Conservation (phyloP, 257 asterid species). For the Petunia axillaris region DNA sequence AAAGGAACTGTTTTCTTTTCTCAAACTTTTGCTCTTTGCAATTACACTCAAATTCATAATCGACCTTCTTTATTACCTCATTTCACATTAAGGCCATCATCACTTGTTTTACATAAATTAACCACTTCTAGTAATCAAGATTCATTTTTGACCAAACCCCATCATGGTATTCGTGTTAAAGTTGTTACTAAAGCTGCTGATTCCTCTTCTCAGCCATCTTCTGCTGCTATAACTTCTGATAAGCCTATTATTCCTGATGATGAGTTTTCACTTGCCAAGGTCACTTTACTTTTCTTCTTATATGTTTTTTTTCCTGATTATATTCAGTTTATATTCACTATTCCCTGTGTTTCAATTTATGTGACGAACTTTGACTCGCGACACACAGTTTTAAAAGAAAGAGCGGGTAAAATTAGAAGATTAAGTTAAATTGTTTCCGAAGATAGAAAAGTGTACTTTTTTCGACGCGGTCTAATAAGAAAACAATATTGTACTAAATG, state of each 20-base stretch:
- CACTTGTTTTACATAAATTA: slow-evolving; percentile 1
- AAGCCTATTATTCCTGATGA: slow-evolving; percentile 61
- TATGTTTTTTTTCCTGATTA: neutral
- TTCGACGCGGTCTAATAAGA: neutral
- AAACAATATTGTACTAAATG: too few species aligned
- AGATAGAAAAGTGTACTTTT: neutral
- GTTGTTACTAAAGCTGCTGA: slow-evolving; percentile 67
- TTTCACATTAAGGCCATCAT: slow-evolving; percentile 23
- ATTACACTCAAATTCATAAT: slow-evolving; percentile 32
- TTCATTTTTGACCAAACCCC: slow-evolving; percentile 33
- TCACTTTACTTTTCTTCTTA: slow-evolving; percentile 25
- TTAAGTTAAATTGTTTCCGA: neutral
- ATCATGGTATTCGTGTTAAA: slow-evolving; percentile 34
- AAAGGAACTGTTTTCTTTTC: slow-evolving; percentile 51
- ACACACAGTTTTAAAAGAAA: too few species aligned
- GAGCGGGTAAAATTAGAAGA: neutral
- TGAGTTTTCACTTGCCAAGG: slow-evolving; percentile 86
- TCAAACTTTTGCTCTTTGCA: slow-evolving; percentile 35
- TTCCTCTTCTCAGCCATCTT: slow-evolving; percentile 74
- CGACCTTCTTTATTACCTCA: slow-evolving; percentile 34
- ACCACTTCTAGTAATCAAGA: slow-evolving; percentile 31
- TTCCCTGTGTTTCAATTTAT: neutral
- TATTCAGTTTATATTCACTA: neutral
- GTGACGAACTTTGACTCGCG: neutral
- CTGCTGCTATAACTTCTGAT: slow-evolving; percentile 44